Percentiles rank a stretch among this genome's conserved stretches.
These are phyloP conservation scores for Dioscorea alata DNA, from an alignment of 106 monocot species.

Conservation along the genomic window DNA sequence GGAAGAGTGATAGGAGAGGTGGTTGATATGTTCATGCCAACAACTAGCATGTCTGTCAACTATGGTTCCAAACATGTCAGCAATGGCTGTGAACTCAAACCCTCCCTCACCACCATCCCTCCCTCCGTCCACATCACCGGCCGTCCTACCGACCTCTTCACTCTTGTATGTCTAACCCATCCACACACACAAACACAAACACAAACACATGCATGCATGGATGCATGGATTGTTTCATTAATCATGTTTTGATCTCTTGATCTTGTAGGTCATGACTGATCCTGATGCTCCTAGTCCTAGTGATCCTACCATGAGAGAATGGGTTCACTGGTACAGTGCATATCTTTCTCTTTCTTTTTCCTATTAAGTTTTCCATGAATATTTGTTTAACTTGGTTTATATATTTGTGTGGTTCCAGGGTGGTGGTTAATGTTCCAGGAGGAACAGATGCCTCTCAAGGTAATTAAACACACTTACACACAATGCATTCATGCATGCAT, in stretches of 20 bases:
- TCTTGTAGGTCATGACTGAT: conserved; percentile 69
- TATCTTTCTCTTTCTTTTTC: background rate
- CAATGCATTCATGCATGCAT: too few species aligned
- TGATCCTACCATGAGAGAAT: conserved; percentile 77
- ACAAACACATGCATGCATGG: background rate
- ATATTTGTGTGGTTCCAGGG: conserved; percentile 27
- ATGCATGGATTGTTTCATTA: background rate
- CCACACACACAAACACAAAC: background rate
- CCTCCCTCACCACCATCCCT: conserved; percentile 28
- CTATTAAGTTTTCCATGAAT: background rate
- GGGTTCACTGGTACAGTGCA: conserved; percentile 75
- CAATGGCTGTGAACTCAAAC: conserved; percentile 68
- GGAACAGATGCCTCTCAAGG: conserved; percentile 54
- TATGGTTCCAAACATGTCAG: conserved; percentile 56
- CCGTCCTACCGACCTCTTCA: conserved; percentile 27
- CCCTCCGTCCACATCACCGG: conserved; percentile 53
- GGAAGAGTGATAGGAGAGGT: conserved; percentile 89
- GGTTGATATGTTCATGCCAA: conserved; percentile 67
- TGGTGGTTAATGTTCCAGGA: conserved; percentile 80
- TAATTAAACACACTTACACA: conserved; percentile 1
- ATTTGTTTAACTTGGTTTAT: background rate
- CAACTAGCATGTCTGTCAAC: conserved; percentile 35
- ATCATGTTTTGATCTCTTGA: background rate
- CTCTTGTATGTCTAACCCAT: conserved; percentile 29
- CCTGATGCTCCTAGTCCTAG: conserved; percentile 96